These are phyloP conservation scores for Royoungia palumana DNA, from an alignment of 768 basidiomycete genomes.

Conservation along the genomic window DNA sequence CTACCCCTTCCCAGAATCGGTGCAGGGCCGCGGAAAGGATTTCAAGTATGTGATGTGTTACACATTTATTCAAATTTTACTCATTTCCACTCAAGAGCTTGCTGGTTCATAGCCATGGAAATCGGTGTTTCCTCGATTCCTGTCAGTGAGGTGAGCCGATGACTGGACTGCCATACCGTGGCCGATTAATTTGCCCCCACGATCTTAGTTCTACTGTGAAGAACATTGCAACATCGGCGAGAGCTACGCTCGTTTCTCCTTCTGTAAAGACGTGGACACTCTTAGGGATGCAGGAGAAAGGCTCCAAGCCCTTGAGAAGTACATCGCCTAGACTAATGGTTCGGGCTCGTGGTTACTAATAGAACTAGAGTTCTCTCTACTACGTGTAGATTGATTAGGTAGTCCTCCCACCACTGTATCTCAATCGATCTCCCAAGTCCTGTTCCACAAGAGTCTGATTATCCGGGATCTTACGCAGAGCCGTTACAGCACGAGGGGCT, in stretches of 20 bases:
- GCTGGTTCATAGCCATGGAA: constrained; percentile 92
- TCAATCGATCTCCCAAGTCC: no score
- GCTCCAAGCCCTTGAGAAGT: constrained; percentile 72
- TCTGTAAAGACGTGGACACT: constrained; percentile 93
- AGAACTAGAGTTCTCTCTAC: background rate
- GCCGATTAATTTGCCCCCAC: constrained; percentile 5
- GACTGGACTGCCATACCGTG: background rate
- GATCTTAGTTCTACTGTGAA: constrained; percentile 80
- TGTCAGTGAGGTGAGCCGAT: constrained; percentile 79
- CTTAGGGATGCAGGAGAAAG: constrained; percentile 78
- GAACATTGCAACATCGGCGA: constrained; percentile 87
- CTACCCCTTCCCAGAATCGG: constrained; percentile 74
- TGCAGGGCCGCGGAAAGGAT: constrained; percentile 79
- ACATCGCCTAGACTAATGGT: constrained; percentile 33
- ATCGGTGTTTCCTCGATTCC: constrained; percentile 91
- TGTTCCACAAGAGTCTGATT: no score
- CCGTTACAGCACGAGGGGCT: no score
- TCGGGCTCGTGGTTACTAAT: background rate
- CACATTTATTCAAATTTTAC: background rate
- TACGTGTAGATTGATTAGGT: no score
- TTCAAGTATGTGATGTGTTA: constrained; percentile 56
- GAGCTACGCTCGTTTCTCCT: constrained; percentile 83
- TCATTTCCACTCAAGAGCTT: constrained; percentile 51
- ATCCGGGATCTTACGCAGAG: no score
- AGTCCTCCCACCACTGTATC: no score